Evolutionary conservation across 495 filamentous ascomycete genomes (phyloP).

Genomic region (Daldinia decipiens): DNA sequence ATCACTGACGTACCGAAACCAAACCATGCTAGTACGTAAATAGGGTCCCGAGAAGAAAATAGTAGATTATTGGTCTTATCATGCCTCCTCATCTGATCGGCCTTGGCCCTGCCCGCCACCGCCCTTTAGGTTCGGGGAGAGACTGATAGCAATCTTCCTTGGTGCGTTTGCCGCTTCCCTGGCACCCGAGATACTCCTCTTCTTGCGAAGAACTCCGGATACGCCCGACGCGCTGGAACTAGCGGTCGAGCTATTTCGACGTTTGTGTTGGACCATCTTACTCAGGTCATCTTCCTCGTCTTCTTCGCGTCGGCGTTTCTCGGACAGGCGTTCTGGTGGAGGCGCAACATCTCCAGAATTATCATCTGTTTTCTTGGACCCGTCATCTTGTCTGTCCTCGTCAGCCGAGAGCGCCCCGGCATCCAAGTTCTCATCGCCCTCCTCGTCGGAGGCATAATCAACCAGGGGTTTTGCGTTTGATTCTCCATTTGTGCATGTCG

Average conservation of each 20-base stretch:
- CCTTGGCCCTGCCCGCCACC: slow-evolving; percentile 35
- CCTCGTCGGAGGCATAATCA: slow-evolving; percentile 91
- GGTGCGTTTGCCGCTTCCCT: slow-evolving; percentile 44
- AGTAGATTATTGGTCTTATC: slow-evolving; percentile 17
- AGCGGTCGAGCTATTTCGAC: slow-evolving; percentile 64
- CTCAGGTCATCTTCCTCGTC: slow-evolving; percentile 84
- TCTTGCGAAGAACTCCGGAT: slow-evolving; percentile 42
- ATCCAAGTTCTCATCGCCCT: slow-evolving; percentile 63
- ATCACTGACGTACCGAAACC: slow-evolving; percentile 41
- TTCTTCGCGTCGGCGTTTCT: slow-evolving; percentile 91
- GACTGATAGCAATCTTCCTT: slow-evolving; percentile 59
- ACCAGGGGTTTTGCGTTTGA: slow-evolving; percentile 78
- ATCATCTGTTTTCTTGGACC: slow-evolving; percentile 34
- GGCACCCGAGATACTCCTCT: slow-evolving; percentile 40
- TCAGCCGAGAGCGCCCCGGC: slow-evolving; percentile 53
- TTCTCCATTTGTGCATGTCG: slow-evolving; percentile 54
- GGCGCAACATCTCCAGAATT: slow-evolving; percentile 52
- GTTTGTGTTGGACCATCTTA: slow-evolving; percentile 76
- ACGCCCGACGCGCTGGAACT: slow-evolving; percentile 43
- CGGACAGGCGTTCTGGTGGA: slow-evolving; percentile 81
- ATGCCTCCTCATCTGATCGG: slow-evolving; percentile 37
- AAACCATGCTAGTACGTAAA: slow-evolving; percentile 40
- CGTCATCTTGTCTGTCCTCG: slow-evolving; percentile 54
- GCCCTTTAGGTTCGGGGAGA: slow-evolving; percentile 52
- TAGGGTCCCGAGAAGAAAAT: slow-evolving; percentile 29